Conservation (phyloP, 73 alveolate genomes). For the Paramecium caudatum region DNA sequence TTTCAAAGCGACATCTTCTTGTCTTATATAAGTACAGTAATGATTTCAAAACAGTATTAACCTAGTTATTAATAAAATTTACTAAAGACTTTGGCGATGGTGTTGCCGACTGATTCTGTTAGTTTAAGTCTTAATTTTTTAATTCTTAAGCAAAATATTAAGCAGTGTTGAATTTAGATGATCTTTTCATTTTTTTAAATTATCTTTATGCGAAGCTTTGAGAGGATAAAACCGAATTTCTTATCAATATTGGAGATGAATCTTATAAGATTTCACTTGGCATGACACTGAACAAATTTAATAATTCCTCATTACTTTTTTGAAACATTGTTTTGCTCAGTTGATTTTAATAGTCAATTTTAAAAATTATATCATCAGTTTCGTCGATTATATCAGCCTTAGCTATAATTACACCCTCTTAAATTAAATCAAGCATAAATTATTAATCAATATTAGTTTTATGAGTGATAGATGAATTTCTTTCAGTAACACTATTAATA, state of each 20-base stretch:
- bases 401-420: neutral
- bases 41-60: neutral
- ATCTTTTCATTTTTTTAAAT: conserved; percentile 7
- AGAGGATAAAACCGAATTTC: neutral
- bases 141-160: neutral
- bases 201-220: neutral
- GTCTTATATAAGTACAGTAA: neutral
- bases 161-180: neutral
- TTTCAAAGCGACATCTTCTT: neutral
- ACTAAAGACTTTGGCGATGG: neutral
- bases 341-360: conserved; percentile 4
- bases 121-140: neutral
- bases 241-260: neutral
- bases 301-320: neutral
- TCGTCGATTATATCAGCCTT: neutral
- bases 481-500: neutral
- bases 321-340: neutral
- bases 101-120: too few relatives aligned
- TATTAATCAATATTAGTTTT: neutral
- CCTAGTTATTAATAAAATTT: neutral
- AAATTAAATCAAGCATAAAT: neutral
- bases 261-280: neutral
- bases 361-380: neutral
- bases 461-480: neutral
- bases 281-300: neutral